phyloP scores from a whole-genome alignment of 2,329 filamentous ascomycete species.

The Atkinsonella texensis region DNA sequence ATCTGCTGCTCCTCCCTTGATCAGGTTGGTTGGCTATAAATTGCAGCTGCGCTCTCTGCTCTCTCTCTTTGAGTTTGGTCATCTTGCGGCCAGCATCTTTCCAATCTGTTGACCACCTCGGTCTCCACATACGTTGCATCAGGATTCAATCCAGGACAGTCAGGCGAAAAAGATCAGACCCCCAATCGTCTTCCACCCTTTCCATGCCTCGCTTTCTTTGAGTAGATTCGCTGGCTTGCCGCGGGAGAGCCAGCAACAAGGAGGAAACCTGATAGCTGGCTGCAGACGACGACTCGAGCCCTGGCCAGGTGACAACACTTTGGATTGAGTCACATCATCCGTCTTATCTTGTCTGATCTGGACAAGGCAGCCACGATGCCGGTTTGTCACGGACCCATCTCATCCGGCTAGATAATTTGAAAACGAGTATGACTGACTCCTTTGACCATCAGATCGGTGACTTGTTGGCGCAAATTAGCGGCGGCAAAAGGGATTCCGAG shows the following conservation, averaged over 20 bases:
- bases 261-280: neutral
- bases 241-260: neutral
- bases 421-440: neutral
- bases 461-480: constrained; percentile 44
- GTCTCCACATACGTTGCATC: neutral
- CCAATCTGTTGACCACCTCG: neutral
- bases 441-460: constrained; percentile 19
- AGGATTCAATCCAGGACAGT: neutral
- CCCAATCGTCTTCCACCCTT: neutral
- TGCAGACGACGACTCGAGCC: neutral
- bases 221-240: constrained; percentile 3
- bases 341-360: neutral
- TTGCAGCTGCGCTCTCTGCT: neutral
- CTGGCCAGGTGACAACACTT: too few relatives aligned
- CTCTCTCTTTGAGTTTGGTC: neutral
- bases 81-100: neutral
- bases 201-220: constrained; percentile 2
- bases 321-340: neutral
- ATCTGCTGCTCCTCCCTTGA: neutral
- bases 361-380: constrained; percentile 16
- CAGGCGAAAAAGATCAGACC: neutral
- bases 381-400: constrained; percentile 12
- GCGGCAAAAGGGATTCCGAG: constrained; percentile 32
- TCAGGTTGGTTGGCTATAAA: neutral
- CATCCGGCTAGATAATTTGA: neutral